phyloP scores from a whole-genome alignment of 805 yeast species.

The Zygotorulaspora chibaensis region DNA sequence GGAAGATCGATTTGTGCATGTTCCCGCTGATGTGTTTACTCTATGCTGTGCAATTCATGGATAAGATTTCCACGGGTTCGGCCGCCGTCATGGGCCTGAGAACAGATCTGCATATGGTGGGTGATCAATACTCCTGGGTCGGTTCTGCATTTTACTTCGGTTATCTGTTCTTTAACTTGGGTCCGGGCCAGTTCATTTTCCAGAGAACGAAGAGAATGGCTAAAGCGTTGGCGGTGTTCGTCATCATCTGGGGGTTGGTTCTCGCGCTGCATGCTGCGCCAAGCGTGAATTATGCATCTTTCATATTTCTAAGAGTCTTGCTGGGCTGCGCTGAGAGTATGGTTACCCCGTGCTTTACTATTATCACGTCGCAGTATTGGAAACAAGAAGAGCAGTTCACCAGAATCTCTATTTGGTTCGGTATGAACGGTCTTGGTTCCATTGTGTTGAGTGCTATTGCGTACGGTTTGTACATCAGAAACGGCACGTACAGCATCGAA shows the following conservation, averaged over 20 bases:
- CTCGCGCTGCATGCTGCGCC: constrained; percentile 52
- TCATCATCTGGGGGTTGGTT: constrained; percentile 61
- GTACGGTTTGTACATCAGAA: constrained; percentile 45
- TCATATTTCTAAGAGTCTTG: constrained; percentile 45
- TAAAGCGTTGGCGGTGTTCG: constrained; percentile 44
- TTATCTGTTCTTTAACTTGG: constrained; percentile 52
- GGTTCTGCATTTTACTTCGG: constrained; percentile 65
- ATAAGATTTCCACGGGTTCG: constrained; percentile 49
- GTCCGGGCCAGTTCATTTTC: constrained; percentile 28
- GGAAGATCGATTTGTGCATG: constrained; percentile 50
- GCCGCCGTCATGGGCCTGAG: constrained; percentile 52
- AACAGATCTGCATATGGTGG: constrained; percentile 43
- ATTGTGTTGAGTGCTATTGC: constrained; percentile 51
- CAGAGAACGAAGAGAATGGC: constrained; percentile 55
- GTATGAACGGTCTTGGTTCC: constrained; percentile 44
- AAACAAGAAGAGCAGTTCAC: constrained; percentile 43
- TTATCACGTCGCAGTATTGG: constrained; percentile 58
- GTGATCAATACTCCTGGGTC: constrained; percentile 46
- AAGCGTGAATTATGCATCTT: constrained; percentile 40
- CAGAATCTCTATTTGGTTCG: constrained; percentile 43
- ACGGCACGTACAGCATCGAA: constrained; percentile 38
- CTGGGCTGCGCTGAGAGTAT: constrained; percentile 51
- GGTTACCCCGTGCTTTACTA: constrained; percentile 54
- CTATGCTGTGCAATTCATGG: constrained; percentile 56
- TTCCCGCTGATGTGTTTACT: constrained; percentile 48